Evolutionary conservation across 176 grass and related monocot species (phyloP).

Genomic region (Tuctoria greenei): DNA sequence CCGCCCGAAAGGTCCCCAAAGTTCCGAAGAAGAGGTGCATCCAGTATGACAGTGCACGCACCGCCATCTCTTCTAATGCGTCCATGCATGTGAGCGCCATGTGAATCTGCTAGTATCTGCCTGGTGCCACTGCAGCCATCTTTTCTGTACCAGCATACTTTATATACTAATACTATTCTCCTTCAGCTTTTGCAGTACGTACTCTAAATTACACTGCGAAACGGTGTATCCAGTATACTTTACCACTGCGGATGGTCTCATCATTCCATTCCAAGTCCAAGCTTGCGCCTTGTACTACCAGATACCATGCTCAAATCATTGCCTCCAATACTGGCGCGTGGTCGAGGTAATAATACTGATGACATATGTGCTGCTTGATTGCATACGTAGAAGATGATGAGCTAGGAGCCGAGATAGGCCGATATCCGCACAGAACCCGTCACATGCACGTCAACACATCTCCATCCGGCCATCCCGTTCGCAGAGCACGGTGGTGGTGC

Average conservation of each 20-base stretch:
- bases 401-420: not conserved
- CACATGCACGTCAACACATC: slow-evolving; percentile 27
- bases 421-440: not conserved
- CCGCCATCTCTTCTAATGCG: too few relatives aligned
- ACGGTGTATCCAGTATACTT: too few relatives aligned
- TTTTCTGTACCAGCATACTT: too few relatives aligned
- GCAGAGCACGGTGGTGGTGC: not conserved
- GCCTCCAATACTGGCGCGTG: not conserved
- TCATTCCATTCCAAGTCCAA: not conserved
- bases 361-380: not conserved
- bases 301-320: not conserved
- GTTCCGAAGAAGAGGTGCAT: too few relatives aligned
- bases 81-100: slow-evolving; percentile 29
- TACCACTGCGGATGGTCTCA: too few relatives aligned
- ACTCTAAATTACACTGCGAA: too few relatives aligned
- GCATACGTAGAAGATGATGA: not conserved
- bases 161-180: too few relatives aligned
- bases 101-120: too few relatives aligned
- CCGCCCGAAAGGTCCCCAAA: not conserved
- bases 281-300: not conserved
- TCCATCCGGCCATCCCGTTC: too few relatives aligned
- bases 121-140: too few relatives aligned
- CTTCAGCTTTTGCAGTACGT: too few relatives aligned
- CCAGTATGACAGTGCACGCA: too few relatives aligned
- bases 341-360: not conserved